These are phyloP conservation scores for Fragaria ananassa DNA, from an alignment of 306 rosid species.

Conservation along the genomic window DNA sequence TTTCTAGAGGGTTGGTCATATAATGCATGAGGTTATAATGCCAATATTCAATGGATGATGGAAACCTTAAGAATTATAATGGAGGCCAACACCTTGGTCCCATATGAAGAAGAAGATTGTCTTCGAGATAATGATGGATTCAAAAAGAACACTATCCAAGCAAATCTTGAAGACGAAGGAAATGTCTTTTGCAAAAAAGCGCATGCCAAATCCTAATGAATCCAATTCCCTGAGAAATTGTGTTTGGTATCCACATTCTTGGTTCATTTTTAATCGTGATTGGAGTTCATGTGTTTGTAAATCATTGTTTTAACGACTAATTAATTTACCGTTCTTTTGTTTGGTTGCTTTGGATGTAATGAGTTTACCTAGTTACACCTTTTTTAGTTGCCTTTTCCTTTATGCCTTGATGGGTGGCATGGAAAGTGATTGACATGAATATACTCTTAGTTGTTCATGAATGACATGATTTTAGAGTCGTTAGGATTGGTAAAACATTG, in stretches of 20 bases:
- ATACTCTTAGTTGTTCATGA: not conserved
- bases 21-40: not conserved
- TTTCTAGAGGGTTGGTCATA: not conserved
- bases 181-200: not conserved
- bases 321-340: not conserved
- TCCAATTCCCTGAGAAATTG: not conserved
- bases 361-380: not conserved
- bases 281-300: slow-evolving; percentile 40
- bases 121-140: slow-evolving; percentile 16
- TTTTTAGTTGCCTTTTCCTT: not conserved
- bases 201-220: slow-evolving; percentile 25
- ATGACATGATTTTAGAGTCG: not conserved
- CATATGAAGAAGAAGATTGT: slow-evolving; percentile 7
- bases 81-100: slow-evolving; percentile 12
- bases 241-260: slow-evolving; percentile 7
- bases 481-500: not conserved
- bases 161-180: slow-evolving; percentile 22
- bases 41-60: not conserved
- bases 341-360: not conserved
- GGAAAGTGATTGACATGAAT: not conserved
- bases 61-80: slow-evolving; percentile 8
- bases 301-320: slow-evolving; percentile 32
- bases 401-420: not conserved
- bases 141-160: slow-evolving; percentile 4
- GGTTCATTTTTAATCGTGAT: not conserved